Percentiles rank a stretch among this genome's conserved stretches.
Conservation (phyloP, 1,139 yeast genomes). For the Keqinozyma sinolaborantium region DNA sequence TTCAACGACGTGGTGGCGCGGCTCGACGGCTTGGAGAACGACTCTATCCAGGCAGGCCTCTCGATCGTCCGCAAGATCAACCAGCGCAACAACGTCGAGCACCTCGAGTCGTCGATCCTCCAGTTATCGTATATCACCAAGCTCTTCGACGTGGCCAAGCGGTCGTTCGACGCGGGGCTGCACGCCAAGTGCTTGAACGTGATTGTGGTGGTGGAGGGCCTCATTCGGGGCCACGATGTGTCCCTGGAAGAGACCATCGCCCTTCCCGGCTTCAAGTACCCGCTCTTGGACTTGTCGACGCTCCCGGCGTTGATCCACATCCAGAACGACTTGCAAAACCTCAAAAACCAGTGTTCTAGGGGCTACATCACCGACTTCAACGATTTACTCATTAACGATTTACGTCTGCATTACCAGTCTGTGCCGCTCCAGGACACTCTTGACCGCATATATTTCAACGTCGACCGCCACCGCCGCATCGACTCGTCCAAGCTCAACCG, state of each 20-base stretch:
- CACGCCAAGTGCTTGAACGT: constrained; percentile 44
- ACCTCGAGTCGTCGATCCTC: constrained; percentile 59
- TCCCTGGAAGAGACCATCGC: constrained; percentile 16
- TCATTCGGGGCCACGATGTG: constrained; percentile 50
- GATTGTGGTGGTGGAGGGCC: constrained; percentile 52
- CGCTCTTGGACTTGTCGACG: constrained; percentile 47
- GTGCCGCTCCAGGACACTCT: constrained; percentile 51
- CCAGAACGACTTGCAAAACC: constrained; percentile 47
- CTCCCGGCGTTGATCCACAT: constrained; percentile 59
- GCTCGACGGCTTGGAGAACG: constrained; percentile 40
- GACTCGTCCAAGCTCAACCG: constrained; percentile 15
- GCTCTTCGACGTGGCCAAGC: constrained; percentile 51
- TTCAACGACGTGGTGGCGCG: constrained; percentile 44
- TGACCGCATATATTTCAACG: constrained; percentile 38
- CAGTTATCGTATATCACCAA: constrained; percentile 55
- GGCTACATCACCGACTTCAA: constrained; percentile 59
- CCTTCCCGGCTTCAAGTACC: constrained; percentile 48
- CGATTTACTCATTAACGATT: constrained; percentile 54
- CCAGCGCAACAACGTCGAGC: constrained; percentile 57
- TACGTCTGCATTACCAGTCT: constrained; percentile 52
- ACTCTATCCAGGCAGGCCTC: constrained; percentile 52
- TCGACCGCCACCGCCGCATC: constrained; percentile 21
- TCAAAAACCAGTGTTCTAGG: constrained; percentile 61
- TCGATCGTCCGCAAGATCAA: constrained; percentile 49
- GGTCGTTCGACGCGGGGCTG: constrained; percentile 40